Percentiles rank a stretch among this genome's conserved stretches.
These are phyloP conservation scores for Sarcodon sp. DNA, from an alignment of 768 basidiomycete species.

Conservation along the genomic window DNA sequence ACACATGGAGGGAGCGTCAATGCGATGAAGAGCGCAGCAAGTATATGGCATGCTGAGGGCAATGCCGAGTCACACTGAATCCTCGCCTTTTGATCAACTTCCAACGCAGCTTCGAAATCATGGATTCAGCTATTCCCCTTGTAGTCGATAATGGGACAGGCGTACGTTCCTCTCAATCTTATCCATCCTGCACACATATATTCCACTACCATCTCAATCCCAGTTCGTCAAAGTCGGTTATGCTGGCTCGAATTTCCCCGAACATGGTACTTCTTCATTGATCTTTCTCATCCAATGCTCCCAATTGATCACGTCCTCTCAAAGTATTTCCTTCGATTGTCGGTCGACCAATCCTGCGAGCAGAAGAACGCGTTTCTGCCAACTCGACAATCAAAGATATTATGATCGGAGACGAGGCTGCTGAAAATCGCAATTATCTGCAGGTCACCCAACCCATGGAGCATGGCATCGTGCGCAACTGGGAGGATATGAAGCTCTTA, in stretches of 20 bases:
- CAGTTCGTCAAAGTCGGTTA: slow-evolving; percentile 57
- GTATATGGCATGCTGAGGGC: no score
- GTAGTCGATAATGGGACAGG: slow-evolving; percentile 61
- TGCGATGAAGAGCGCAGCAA: no score
- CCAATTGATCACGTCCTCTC: background rate
- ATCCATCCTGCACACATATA: background rate
- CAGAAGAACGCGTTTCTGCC: slow-evolving; percentile 82
- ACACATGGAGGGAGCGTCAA: no score
- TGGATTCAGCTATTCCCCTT: slow-evolving; percentile 27
- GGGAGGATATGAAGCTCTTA: slow-evolving; percentile 97
- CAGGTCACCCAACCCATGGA: slow-evolving; percentile 99
- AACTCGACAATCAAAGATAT: slow-evolving; percentile 86
- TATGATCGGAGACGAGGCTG: slow-evolving; percentile 97
- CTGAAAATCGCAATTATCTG: slow-evolving; percentile 85
- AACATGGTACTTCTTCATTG: slow-evolving; percentile 26
- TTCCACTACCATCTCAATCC: background rate
- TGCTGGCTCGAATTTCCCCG: slow-evolving; percentile 54
- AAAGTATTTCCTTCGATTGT: slow-evolving; percentile 94
- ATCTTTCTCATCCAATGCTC: background rate
- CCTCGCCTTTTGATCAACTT: no score
- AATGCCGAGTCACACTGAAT: no score
- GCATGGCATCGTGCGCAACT: slow-evolving; percentile 96
- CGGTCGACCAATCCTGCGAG: slow-evolving; percentile 92
- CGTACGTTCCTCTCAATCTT: slow-evolving; percentile 18
- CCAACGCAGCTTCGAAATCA: slow-evolving; percentile 1